A percentile compares a stretch with the other conserved stretches of the same genome.
Evolutionary conservation across 352 stramenopile genomes (phyloP).

Genomic region (Phytophthora kernoviae): DNA sequence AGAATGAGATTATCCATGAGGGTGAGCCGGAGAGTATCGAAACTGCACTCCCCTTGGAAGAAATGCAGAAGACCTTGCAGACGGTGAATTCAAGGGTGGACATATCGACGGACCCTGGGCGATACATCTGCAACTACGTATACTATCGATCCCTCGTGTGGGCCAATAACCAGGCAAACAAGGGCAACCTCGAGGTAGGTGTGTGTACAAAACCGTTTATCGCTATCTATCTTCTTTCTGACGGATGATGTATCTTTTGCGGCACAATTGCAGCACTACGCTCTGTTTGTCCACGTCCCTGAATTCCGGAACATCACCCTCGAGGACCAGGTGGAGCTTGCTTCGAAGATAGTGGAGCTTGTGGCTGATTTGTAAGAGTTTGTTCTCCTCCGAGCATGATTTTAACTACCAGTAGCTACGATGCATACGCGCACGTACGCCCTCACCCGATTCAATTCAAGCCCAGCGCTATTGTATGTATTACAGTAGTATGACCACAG

Average conservation of each 20-base stretch:
- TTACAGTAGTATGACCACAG: too few species aligned
- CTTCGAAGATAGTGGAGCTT: slow-evolving; percentile 61
- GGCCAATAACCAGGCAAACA: slow-evolving; percentile 46
- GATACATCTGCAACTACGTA: slow-evolving; percentile 89
- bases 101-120: slow-evolving; percentile 75
- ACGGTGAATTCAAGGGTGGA: slow-evolving; percentile 32
- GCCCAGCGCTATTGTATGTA: too few species aligned
- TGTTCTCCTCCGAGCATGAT: not conserved
- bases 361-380: slow-evolving; percentile 36
- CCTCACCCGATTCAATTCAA: not conserved
- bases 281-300: slow-evolving; percentile 82
- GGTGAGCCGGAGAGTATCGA: slow-evolving; percentile 49
- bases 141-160: slow-evolving; percentile 83
- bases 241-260: not conserved
- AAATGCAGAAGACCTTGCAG: slow-evolving; percentile 52
- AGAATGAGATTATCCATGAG: slow-evolving; percentile 53
- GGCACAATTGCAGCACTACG: slow-evolving; percentile 41
- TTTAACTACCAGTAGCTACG: not conserved
- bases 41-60: slow-evolving; percentile 62
- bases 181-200: slow-evolving; percentile 39
- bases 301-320: slow-evolving; percentile 58
- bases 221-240: not conserved
- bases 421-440: slow-evolving; percentile 5
- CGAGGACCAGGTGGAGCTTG: slow-evolving; percentile 66
- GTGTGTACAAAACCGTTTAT: too few species aligned